Base-by-base conservation (phyloP, 176 grass and related monocot species). In the Aegilops longissima region DNA sequence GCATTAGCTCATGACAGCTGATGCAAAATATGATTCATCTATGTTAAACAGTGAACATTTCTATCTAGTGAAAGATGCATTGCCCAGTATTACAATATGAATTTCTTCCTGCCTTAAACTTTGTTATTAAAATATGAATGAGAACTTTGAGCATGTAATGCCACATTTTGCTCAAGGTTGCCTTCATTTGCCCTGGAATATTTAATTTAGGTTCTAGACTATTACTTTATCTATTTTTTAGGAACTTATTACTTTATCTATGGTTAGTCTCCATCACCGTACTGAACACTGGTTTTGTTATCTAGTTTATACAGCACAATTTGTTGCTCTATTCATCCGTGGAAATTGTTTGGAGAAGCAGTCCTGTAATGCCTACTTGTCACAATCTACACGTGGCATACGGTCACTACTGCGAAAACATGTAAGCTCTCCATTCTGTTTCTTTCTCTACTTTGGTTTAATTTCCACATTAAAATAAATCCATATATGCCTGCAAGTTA, bases 301-400 rank as follows among this genome's bases (percentile, higher is more conserved):
- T 68, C 49, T 86, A 99, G 97, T 99, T 85, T 91, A 83, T 94
- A 96, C 94, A 3, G 29, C 92, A 45, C 94, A 99, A 81, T 99
- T 99, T 96, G 90, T 99, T 88, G 94, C 73, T 33, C 89, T 99
- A 54, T 99, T 99, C 33, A 66, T 99, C 27, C 80, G 87, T 64
- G 92, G 88, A 36, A 84, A 86, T 21, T 84, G 58, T 81, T 82
- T 66, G 81, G 85, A 93, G 54, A 95, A 89, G 45, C 74, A 81
- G 29, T 90, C 97, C 8, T 94, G 92, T 64, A 96, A 78, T 86
- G 97, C 97, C 27, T 99, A 93, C 71, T 72, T 99, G 56, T 96
- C 97, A 77, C 94, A 90, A 80, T 99, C 97, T 40, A 99, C 94
- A 20, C 79, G 90, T 69, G 92, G 93, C 76, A 79, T 99, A 77